Evolutionary conservation across 179 eudicot species (phyloP).

Genomic region (Patellifolia procumbens): DNA sequence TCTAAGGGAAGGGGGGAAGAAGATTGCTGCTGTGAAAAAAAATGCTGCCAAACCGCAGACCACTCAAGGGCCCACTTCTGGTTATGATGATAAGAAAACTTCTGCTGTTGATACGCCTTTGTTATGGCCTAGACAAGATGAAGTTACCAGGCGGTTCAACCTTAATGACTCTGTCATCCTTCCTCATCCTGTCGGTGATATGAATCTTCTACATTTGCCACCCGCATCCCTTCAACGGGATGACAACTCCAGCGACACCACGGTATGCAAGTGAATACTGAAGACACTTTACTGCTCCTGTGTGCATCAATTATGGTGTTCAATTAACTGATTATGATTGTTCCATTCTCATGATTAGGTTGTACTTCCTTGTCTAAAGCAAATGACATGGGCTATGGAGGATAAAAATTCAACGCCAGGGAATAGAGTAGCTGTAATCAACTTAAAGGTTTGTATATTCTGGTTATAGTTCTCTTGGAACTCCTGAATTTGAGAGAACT

Average conservation of each 20-base stretch:
- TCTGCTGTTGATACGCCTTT: constrained; percentile 42
- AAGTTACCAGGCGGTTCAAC: constrained; percentile 33
- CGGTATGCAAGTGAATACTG: constrained; percentile 27
- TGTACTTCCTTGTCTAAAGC: constrained; percentile 79
- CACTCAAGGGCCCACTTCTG: constrained; percentile 45
- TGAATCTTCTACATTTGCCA: constrained; percentile 41
- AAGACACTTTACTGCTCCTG: constrained; percentile 11
- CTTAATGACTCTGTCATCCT: constrained; percentile 40
- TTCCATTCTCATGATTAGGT: constrained; percentile 34
- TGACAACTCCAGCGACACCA: constrained; percentile 37
- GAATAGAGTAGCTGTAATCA: constrained; percentile 84
- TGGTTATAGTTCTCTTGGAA: background rate
- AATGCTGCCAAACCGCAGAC: constrained; percentile 50
- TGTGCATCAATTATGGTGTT: background rate
- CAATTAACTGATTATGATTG: constrained; percentile 13
- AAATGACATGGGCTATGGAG: constrained; percentile 97
- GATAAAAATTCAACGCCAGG: constrained; percentile 63
- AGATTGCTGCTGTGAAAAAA: constrained; percentile 55
- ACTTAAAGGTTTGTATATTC: constrained; percentile 58
- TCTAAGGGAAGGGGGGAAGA: constrained; percentile 67
- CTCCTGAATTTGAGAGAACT: background rate
- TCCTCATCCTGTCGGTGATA: constrained; percentile 34
- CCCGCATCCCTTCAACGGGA: constrained; percentile 43
- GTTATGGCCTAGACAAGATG: constrained; percentile 52
- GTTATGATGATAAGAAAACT: constrained; percentile 49